Evolutionary conservation across 441 rosid species (phyloP).

Genomic region (Dalechampia spathulata): DNA sequence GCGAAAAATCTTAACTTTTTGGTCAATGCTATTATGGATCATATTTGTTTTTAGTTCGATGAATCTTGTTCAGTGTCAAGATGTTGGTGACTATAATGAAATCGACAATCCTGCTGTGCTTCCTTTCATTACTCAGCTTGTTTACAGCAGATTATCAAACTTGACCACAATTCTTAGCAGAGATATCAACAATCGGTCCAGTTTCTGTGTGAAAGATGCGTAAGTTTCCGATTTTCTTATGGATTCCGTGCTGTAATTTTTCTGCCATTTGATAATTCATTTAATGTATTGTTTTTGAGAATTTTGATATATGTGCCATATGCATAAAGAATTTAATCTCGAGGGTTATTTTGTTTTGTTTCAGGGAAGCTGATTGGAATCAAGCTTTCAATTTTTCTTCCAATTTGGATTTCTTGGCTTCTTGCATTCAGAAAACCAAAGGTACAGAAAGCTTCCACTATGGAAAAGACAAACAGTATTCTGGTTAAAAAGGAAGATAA

Average conservation of each 20-base stretch:
- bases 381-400: constrained; percentile 76
- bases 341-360: constrained; percentile 13
- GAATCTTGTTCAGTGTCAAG: constrained; percentile 42
- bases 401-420: constrained; percentile 61
- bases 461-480: background rate
- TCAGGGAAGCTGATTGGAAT: constrained; percentile 89
- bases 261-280: background rate
- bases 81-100: constrained; percentile 33
- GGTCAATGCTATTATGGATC: constrained; percentile 32
- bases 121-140: constrained; percentile 42
- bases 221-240: constrained; percentile 23
- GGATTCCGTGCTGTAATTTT: too few relatives aligned
- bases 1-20: constrained; percentile 22
- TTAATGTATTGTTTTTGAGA: background rate
- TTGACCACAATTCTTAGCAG: constrained; percentile 45
- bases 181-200: constrained; percentile 40
- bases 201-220: constrained; percentile 77
- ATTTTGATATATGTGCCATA: background rate
- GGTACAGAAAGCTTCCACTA: constrained; percentile 32
- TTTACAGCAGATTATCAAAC: constrained; percentile 47
- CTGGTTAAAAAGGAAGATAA: background rate
- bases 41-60: constrained; percentile 32
- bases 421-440: constrained; percentile 46
- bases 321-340: constrained; percentile 7
- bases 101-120: constrained; percentile 46